A percentile compares a stretch with the other conserved stretches of the same genome.
phyloP scores from a whole-genome alignment of 441 rosid genomes.

The Pelargonium australe region DNA sequence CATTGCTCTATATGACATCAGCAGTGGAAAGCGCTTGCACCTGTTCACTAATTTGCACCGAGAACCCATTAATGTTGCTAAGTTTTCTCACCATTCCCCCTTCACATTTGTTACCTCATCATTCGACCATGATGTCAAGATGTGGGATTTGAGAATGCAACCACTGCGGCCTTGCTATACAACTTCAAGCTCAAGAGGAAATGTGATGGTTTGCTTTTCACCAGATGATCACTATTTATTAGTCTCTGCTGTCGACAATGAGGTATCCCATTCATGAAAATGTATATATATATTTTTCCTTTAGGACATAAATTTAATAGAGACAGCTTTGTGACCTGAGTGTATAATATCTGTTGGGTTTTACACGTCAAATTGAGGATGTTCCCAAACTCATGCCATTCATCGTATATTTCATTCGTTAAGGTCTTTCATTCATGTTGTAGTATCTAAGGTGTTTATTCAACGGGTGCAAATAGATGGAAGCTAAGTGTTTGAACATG shows the following conservation, averaged over 20 bases:
- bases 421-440: too few species aligned
- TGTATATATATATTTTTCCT: neutral
- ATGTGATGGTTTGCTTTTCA: constrained; percentile 51
- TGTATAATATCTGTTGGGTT: too few species aligned
- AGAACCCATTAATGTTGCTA: constrained; percentile 43
- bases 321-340: neutral
- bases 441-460: too few species aligned
- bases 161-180: constrained; percentile 37
- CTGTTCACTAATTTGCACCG: constrained; percentile 34
- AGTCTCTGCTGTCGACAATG: constrained; percentile 44
- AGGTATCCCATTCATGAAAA: constrained; percentile 23
- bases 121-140: constrained; percentile 37
- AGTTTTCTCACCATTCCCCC: constrained; percentile 41
- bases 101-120: constrained; percentile 41
- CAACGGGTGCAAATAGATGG: neutral
- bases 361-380: too few species aligned
- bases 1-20: constrained; percentile 37
- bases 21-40: constrained; percentile 31
- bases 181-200: constrained; percentile 39
- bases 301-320: neutral
- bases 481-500: neutral
- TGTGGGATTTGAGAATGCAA: constrained; percentile 49
- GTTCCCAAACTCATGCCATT: too few species aligned
- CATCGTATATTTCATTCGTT: too few species aligned
- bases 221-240: constrained; percentile 42